A percentile compares a stretch with the other conserved stretches of the same genome.
These are phyloP conservation scores for Gymnopilus dilepis DNA, from an alignment of 768 basidiomycete genomes.

Conservation along the genomic window DNA sequence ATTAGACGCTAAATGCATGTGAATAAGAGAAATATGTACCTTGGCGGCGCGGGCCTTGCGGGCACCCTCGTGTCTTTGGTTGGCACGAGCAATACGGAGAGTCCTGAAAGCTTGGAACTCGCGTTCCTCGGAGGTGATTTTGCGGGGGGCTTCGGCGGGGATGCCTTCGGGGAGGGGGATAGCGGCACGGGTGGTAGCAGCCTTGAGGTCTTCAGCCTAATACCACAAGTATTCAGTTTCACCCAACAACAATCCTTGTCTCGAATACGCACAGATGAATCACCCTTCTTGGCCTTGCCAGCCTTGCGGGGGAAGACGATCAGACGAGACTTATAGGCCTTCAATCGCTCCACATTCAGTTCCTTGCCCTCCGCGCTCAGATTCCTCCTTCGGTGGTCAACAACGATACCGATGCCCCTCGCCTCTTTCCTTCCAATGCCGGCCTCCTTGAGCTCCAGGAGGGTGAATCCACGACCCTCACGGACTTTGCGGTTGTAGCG, in stretches of 20 bases:
- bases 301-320: constrained; percentile 98
- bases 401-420: constrained; percentile 88
- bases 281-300: constrained; percentile 94
- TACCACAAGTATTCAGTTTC: constrained; percentile 10
- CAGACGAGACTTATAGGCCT: constrained; percentile 90
- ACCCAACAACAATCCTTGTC: background rate
- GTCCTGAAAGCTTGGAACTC: constrained; percentile 88
- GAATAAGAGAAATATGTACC: constrained; percentile 50
- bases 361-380: constrained; percentile 96
- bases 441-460: constrained; percentile 93
- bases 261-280: constrained; percentile 74
- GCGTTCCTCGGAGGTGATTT: constrained; percentile 91
- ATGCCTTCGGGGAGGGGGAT: constrained; percentile 72
- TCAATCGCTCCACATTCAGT: constrained; percentile 91
- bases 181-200: constrained; percentile 70
- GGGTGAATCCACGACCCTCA: constrained; percentile 95
- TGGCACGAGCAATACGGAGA: constrained; percentile 84
- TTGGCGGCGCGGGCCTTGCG: constrained; percentile 88
- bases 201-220: constrained; percentile 84
- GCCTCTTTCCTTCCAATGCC: constrained; percentile 95
- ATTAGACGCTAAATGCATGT: background rate
- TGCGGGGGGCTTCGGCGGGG: constrained; percentile 84
- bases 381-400: constrained; percentile 97
- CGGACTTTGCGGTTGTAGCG: constrained; percentile 99
- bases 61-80: constrained; percentile 82